Base-by-base conservation (phyloP, 805 yeast genomes). In the Yarrowia alimentaria region DNA sequence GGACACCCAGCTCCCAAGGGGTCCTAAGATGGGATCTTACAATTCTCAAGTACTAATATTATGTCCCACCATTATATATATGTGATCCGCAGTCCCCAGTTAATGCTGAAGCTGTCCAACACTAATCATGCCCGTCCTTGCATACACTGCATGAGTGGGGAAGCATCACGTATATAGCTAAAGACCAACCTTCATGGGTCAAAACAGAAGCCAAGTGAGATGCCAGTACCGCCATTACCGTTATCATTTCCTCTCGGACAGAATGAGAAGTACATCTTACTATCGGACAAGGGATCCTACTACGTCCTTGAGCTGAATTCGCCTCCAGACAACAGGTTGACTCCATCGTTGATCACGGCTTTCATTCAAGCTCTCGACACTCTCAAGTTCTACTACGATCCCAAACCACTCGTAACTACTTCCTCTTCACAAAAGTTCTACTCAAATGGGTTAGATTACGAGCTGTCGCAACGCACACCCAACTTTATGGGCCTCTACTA, bases 371-470 rank as follows among this genome's bases (percentile, higher is more conserved):
- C 68, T 4, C 45, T 68, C 29, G 61, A 64, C 22, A 61, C 58
- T 29, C 57, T 68, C 37, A 58, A 61, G 42, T 56, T 42, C 13
- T 57, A 58, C 20, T 53, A 54, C 10, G 57, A 54, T 19, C 58
- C 66, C 13, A 60, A 60, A 48, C 70, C 70, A 13, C 55, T 69
- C 24, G 61, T 68, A 20, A 68, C 51, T 8, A 65, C 71, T 1
- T 68, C 72, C 6, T 54, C 61, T 2, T 47, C 59, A 30, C 61
- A 65, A 18, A 68, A 68, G 58, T 68, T 68, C 58, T 68, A 58
- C 57, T 63, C 68, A 33, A 68, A 68, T 54, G 72, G 72, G 14
- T 60, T 68, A 22, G 68, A 68, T 53, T 62, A 68, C 29, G 67
- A 64, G 55, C 53, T 57, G 4, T 71, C 71, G 3, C 33, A 58